Evolutionary conservation across 2,329 filamentous ascomycete genomes (phyloP), one percentile per base, ranked within the genome.

Genomic region (Fusarium sp.): DNA sequence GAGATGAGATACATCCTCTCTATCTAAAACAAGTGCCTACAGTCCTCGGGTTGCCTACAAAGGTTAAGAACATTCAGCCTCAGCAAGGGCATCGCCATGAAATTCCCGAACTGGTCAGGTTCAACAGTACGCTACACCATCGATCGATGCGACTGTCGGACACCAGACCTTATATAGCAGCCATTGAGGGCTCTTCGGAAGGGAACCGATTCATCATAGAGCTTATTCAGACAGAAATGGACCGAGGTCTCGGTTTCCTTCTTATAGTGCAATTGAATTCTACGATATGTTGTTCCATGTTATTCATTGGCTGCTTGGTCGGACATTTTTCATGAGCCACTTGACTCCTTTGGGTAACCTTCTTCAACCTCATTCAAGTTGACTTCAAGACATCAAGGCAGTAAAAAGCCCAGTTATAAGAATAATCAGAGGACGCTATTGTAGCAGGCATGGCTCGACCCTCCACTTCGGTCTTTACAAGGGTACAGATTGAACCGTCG

Each of bases 21-120:
- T 11, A 35, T 22, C 5, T 13, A 56, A 18, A 27, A 22, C 20
- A 53, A 17, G n/a, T 33, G 11, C 7, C n/a, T 52, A 20, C 10
- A 18, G 4, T 20, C 8, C 39, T 44, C 36, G 62, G 54, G n/a
- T 67, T 67, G 17, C 64, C 55, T 44, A 67, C 25, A 62, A 20
- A 4, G 62, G 64, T 17, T 53, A 53, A 47, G 27, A 35, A 15
- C 29, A 27, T 49, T 36, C 35, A 41, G 45, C 47, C 17, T 53
- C 27, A 39, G 27, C 35, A 31, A 33, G 41, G 58, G 17, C 25
- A 25, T 54, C 14, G 14, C 17, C 17, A 45, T 57, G 50, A 57
- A 38, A 45, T 57, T 31, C 31, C 58, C 13, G 20, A 61, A 56
- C 33, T 56, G 41, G 33, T n/a, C 39, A 33, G 33, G 33, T 39